Evolutionary conservation across 768 basidiomycete species (phyloP), one percentile per base, ranked within the genome.

Genomic region (Termitomyces heimii): DNA sequence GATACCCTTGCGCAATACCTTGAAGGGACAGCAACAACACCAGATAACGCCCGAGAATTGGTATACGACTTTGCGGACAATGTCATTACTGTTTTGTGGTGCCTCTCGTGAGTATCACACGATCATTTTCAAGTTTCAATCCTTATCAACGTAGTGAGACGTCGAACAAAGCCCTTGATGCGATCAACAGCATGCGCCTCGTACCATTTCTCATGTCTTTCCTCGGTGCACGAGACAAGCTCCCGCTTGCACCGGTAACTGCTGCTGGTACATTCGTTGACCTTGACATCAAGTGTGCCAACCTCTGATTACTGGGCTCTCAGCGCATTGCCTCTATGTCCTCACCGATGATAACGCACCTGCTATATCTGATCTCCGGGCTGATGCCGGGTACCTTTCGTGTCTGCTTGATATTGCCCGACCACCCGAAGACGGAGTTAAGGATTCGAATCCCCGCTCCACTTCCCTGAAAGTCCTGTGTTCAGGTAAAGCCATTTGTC

Each of bases 251-350:
- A 1, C 86, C 91, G 1, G 87, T 92, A 5, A 81, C 84, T 39
- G 83, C 95, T 47, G 92, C 94, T 66, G 91, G 94, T 93, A 64
- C 39, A 77, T 66, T 32, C 52, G 43, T 59, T 34, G 5, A 24
- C 6, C 45, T 40, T 22, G 28, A 8, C 3, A 14, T 32, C 20
- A 20, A 34, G 34, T 28, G 45, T 35, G 54, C 57, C 24, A 46
- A 20, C 54, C 18, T 43, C 37, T 55, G 28, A 60, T 26, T 35
- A 9, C n/a, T 12, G 12, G 31, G 26, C 18, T 8, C 13, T 28
- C 63, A 94, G 94, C 92, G 0, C 95, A 98, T 67, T 93, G 93
- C 65, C 74, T 97, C 18, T 97, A 96, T 69, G 91, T 96, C 58
- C 75, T 98, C 28, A 92, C 93, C 2, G 93, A 95, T 67, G 95